Evolutionary conservation across 768 basidiomycete genomes (phyloP), one percentile per base, ranked within the genome.

Genomic region (Fistulinella prunicolor): DNA sequence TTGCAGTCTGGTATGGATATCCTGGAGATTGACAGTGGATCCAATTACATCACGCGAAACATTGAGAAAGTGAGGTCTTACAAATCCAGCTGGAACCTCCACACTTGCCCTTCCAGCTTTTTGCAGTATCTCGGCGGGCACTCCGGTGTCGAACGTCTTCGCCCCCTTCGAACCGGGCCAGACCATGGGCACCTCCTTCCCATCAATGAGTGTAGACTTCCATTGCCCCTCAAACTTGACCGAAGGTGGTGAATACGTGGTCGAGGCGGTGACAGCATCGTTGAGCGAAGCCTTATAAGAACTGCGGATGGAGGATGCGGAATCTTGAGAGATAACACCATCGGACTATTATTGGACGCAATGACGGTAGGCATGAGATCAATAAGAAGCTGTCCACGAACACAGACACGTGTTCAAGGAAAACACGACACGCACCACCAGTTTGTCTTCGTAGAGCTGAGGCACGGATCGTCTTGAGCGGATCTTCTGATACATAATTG

Each of bases 401-500:
- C 29, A 23, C 24, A n/a, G 3, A 26, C 19, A 38, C 8, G 39
- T n/a, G 38, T 13, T 20, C 34, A 23, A 54, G 13, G 6, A 20
- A 38, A 9, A 10, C 4, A 23, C 12, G 23, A 44, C 16, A 72
- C 82, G 39, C 47, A 91, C 91, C 42, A 83, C 74, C 6, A 94
- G 75, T 37, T 82, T 83, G 37, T 86, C 79, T 60, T 94, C 90
- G 62, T 94, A 95, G 12, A 91, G 70, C 43, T 82, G 73, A 6
- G 91, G 90, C 5, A 93, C 89, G 12, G 86, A 87, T 38, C 75
- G 79, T 40, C 92, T 74, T 0, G 82, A 77, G 6, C 82, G 78
- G 58, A 95, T 94, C 69, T 87, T 81, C 65, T 89, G 77, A 67
- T 96, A 96, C 93, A 95, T 96, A 9, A 85, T 70, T 0, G 94